Evolutionary conservation across 1,139 yeast genomes (phyloP), one percentile per base, ranked within the genome.

Genomic region (Meyerozyma carpophila): DNA sequence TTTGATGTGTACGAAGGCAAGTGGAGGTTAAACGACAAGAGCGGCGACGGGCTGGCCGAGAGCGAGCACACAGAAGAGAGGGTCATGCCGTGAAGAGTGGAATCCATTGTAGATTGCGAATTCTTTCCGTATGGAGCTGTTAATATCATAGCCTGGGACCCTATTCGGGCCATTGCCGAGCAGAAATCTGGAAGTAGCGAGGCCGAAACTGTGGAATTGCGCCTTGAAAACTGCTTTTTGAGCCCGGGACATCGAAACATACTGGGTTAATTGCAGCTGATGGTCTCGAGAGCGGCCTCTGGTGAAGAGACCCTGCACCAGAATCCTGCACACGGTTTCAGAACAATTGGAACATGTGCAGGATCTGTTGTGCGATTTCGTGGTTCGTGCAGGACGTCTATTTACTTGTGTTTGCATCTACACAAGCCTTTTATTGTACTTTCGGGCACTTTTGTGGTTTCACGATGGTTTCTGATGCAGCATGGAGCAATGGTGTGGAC

Each of bases 51-150:
- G 43, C 74, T 70, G 28, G 87, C 76, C 1, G 94, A 81, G 11
- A 90, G 65, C 1, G 96, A 88, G 14, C 88, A 78, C 36, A 87
- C 88, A 0, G 95, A 86, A 2, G 95, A 84, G 3, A 90, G 66
- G 0, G 96, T 87, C 71, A 87, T 80, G 1, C 96, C 97, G 54
- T 78, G 83, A 41, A 69, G 60, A 4, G 37, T 20, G 4, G 37
- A 21, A 21, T 34, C 9, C 44, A 55, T 47, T 24, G 32, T 32
- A 11, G 53, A 10, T 14, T 13, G 21, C 24, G 56, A 31, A 40
- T 41, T 37, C 52, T 52, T 21, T 65, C 63, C 7, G 68, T 49
- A 39, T 3, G 59, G 68, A 18, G 66, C 59, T 8, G 73, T 67
- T 36, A 68, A 54, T 5, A 73, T 63, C 77, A 72, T 72, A 5